Evolutionary conservation across 768 basidiomycete genomes (phyloP).

Genomic region (Tulasnella sp.): DNA sequence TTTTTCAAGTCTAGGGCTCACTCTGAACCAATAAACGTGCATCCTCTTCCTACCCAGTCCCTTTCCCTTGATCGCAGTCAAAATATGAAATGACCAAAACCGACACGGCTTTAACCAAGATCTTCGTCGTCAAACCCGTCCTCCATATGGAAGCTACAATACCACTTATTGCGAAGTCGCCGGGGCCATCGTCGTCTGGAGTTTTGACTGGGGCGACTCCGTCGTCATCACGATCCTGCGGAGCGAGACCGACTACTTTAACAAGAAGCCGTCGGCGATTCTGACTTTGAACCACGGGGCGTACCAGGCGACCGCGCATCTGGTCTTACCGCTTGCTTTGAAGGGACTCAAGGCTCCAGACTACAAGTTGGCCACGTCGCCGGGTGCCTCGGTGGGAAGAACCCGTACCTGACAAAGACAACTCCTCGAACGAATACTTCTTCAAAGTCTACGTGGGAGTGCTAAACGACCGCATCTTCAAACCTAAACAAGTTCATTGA

Average conservation of each 20-base stretch:
- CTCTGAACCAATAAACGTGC: background rate
- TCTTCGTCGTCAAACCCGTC: constrained; percentile 14
- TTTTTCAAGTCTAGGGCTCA: background rate
- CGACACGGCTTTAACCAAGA: constrained; percentile 9
- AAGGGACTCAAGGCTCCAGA: background rate
- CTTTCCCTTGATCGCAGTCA: background rate
- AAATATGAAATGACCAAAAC: background rate
- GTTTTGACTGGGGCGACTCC: constrained; percentile 19
- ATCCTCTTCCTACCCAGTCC: background rate
- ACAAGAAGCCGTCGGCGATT: background rate
- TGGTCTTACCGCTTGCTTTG: background rate
- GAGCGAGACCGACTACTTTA: constrained; percentile 1
- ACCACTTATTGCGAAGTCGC: background rate
- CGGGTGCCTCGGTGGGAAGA: background rate
- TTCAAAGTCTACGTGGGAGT: too few relatives aligned
- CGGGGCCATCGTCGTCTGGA: constrained; percentile 12
- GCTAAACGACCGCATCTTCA: too few relatives aligned
- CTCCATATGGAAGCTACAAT: constrained; percentile 20
- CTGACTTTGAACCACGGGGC: constrained; percentile 24
- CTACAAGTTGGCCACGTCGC: constrained; percentile 2
- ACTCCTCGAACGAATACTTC: too few relatives aligned
- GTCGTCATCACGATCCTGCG: background rate
- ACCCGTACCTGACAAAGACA: too few relatives aligned
- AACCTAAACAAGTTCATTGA: too few relatives aligned
- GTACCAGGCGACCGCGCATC: background rate